A percentile compares a stretch with the other conserved stretches of the same genome.
Conservation (phyloP, 1,284 basidiomycete genomes). For the Leccinum subrobustum region DNA sequence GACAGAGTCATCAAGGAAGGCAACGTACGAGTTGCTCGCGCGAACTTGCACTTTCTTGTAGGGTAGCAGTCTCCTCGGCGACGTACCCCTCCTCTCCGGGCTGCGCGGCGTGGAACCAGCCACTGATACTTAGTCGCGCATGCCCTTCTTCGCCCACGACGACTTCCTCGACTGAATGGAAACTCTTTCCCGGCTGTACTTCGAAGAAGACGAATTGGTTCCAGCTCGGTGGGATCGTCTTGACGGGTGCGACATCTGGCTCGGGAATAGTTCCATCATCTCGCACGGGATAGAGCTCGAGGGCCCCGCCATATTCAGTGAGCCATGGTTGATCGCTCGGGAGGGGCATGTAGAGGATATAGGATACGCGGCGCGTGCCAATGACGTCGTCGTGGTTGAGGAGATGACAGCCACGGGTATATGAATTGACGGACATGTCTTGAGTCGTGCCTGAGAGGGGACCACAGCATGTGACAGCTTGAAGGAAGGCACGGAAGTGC, state of each 20-base stretch:
- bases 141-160: slow-evolving; percentile 76
- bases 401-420: slow-evolving; percentile 89
- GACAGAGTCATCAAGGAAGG: background rate
- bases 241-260: slow-evolving; percentile 60
- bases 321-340: slow-evolving; percentile 69
- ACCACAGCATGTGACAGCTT: slow-evolving; percentile 89
- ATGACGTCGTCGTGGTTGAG: slow-evolving; percentile 99
- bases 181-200: slow-evolving; percentile 86
- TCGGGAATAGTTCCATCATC: slow-evolving; percentile 52
- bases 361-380: slow-evolving; percentile 91
- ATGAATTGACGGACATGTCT: slow-evolving; percentile 95
- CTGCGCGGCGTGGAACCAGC: slow-evolving; percentile 95
- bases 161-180: slow-evolving; percentile 97
- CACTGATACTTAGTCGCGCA: slow-evolving; percentile 85
- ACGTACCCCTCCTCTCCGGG: slow-evolving; percentile 89
- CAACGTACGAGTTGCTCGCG: slow-evolving; percentile 74
- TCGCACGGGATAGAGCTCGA: slow-evolving; percentile 88
- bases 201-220: slow-evolving; percentile 98
- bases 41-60: slow-evolving; percentile 57
- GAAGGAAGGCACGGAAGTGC: slow-evolving; percentile 83
- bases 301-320: slow-evolving; percentile 87
- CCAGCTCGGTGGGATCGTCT: slow-evolving; percentile 81
- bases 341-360: slow-evolving; percentile 96
- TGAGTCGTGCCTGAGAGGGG: slow-evolving; percentile 91
- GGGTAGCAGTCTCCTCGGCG: slow-evolving; percentile 36